Conservation (phyloP, 176 grass and related monocot species). For the Oryza officinalis region DNA sequence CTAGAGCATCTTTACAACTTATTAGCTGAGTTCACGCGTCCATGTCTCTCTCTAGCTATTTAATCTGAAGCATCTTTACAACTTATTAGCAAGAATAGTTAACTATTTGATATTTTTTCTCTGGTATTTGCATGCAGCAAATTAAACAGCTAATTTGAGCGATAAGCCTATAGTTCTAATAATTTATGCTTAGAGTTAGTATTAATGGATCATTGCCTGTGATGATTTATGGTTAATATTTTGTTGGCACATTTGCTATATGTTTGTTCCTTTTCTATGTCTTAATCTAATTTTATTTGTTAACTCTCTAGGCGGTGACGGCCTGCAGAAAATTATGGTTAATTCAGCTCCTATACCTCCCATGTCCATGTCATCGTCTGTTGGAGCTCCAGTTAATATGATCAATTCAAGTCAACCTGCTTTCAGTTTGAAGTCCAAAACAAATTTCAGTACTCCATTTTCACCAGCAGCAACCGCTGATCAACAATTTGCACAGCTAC, state of each 20-base stretch:
- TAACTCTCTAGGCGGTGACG: constrained; percentile 6
- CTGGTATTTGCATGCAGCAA: neutral
- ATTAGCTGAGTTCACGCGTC: neutral
- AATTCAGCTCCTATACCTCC: constrained; percentile 2
- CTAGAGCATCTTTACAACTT: neutral
- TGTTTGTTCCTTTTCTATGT: constrained; percentile 1
- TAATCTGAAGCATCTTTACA: neutral
- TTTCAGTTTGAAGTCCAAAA: neutral
- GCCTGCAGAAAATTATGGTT: neutral
- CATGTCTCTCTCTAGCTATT: neutral
- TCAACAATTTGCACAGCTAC: neutral
- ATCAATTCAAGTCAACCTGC: neutral
- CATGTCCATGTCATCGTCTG: neutral
- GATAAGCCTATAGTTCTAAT: neutral
- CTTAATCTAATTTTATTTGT: constrained; percentile 1
- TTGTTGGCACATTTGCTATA: neutral
- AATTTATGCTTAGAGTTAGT: neutral
- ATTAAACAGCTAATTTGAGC: neutral
- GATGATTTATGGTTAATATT: constrained; percentile 17
- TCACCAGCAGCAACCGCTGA: neutral
- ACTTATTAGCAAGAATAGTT: neutral
- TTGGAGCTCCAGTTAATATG: constrained; percentile 16
- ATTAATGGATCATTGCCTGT: neutral
- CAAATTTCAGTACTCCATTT: neutral
- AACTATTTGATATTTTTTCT: neutral